Evolutionary conservation across 495 filamentous ascomycete genomes (phyloP).

Genomic region (Penicillium cosmopolitanum): DNA sequence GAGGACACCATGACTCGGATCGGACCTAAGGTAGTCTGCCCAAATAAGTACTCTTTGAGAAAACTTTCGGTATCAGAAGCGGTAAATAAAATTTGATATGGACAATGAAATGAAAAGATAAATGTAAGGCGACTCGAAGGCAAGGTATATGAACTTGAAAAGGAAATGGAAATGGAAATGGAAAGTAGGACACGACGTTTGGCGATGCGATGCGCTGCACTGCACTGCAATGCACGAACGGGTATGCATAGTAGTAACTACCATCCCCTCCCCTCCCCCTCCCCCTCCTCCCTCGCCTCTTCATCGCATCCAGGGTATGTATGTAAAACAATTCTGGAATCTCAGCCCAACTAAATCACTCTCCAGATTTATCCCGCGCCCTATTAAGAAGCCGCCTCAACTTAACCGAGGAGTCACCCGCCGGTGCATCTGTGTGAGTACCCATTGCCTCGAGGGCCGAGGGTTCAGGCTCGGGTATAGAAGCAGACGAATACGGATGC

Average conservation of each 20-base stretch:
- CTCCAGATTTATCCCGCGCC: slow-evolving; percentile 21
- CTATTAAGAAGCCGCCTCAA: slow-evolving; percentile 30
- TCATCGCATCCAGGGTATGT: background rate
- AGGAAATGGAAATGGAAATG: background rate
- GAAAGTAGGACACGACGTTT: slow-evolving; percentile 2
- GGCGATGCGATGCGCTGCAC: background rate
- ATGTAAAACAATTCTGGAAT: background rate
- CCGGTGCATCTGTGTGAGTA: slow-evolving; percentile 9
- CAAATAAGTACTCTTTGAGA: too few relatives aligned
- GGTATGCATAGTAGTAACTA: background rate
- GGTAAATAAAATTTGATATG: background rate
- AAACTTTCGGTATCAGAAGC: too few relatives aligned
- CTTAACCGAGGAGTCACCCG: slow-evolving; percentile 24
- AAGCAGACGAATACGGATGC: slow-evolving; percentile 21
- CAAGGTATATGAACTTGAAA: background rate
- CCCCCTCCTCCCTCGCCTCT: background rate
- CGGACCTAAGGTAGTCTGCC: too few relatives aligned
- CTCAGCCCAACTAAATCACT: slow-evolving; percentile 1
- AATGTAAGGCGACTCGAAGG: background rate
- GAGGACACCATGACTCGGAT: too few relatives aligned
- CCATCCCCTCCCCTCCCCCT: background rate
- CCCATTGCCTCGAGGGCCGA: slow-evolving; percentile 31
- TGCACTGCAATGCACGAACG: background rate
- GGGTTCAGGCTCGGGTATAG: slow-evolving; percentile 23
- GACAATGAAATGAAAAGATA: background rate